Percentiles rank a stretch among this genome's conserved stretches.
Conservation (phyloP, 1,284 basidiomycete species). For the Rhizoctonia solani region DNA sequence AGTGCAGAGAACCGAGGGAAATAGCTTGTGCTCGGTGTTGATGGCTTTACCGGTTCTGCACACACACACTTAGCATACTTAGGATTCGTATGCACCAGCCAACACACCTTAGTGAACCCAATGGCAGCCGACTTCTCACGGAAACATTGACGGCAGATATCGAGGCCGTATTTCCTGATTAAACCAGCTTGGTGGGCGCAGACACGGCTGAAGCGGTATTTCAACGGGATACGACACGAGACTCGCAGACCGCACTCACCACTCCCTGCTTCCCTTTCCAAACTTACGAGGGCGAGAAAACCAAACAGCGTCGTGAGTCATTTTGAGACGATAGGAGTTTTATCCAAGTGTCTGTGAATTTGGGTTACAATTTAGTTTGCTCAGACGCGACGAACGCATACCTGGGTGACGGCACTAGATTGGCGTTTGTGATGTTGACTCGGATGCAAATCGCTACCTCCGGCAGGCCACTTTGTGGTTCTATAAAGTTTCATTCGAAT, state of each 20-base stretch:
- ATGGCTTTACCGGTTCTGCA: constrained; percentile 39
- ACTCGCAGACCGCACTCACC: constrained; percentile 56
- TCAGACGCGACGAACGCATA: neutral
- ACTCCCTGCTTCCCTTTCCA: constrained; percentile 95
- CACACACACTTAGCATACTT: neutral
- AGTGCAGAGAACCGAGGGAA: neutral
- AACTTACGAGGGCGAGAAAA: constrained; percentile 92
- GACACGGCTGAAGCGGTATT: constrained; percentile 67
- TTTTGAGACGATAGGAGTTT: constrained; percentile 50
- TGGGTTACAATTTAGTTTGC: neutral
- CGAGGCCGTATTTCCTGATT: constrained; percentile 92
- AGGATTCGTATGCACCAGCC: neutral
- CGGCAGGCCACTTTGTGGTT: neutral
- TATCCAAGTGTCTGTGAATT: neutral
- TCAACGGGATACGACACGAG: constrained; percentile 9
- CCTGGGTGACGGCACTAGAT: constrained; percentile 10
- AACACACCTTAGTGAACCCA: constrained; percentile 87
- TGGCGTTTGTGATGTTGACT: constrained; percentile 21
- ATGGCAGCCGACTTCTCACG: constrained; percentile 92
- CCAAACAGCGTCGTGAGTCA: constrained; percentile 92
- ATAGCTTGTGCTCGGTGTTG: neutral
- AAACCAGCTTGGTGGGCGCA: constrained; percentile 96
- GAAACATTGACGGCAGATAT: constrained; percentile 98
- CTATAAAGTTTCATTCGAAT: constrained; percentile 13
- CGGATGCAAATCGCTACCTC: constrained; percentile 25